phyloP scores from a whole-genome alignment of 305 asterid genomes.

The Fraxinus sp. region DNA sequence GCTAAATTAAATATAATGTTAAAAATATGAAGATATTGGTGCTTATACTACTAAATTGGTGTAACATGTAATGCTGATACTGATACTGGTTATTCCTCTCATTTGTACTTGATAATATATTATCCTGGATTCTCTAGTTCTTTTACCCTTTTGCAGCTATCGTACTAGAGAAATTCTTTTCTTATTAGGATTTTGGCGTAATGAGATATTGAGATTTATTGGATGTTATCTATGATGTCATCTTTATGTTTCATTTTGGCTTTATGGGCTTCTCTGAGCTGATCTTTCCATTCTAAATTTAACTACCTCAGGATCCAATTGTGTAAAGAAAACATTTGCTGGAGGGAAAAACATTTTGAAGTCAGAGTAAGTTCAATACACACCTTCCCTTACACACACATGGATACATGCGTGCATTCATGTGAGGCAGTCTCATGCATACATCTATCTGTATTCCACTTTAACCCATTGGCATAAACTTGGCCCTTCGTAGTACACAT shows the following conservation, averaged over 20 bases:
- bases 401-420: not conserved
- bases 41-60: not conserved
- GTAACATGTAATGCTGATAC: conserved; percentile 4
- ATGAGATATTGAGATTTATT: not conserved
- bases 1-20: not conserved
- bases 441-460: not conserved
- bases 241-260: not conserved
- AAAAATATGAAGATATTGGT: not conserved
- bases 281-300: conserved; percentile 16
- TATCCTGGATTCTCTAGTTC: not conserved
- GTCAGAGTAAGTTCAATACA: conserved; percentile 50
- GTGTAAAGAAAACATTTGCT: conserved; percentile 26
- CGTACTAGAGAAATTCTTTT: not conserved
- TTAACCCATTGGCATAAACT: not conserved
- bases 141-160: not conserved
- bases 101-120: conserved; percentile 1
- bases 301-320: conserved; percentile 38
- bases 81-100: not conserved
- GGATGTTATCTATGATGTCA: not conserved
- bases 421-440: not conserved
- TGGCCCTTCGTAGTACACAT: not conserved
- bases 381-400: not conserved
- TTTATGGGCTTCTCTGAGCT: conserved; percentile 20
- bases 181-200: not conserved
- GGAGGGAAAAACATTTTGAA: conserved; percentile 27